Evolutionary conservation across 768 basidiomycete genomes (phyloP).

Genomic region (Fibroporia radiculosa): DNA sequence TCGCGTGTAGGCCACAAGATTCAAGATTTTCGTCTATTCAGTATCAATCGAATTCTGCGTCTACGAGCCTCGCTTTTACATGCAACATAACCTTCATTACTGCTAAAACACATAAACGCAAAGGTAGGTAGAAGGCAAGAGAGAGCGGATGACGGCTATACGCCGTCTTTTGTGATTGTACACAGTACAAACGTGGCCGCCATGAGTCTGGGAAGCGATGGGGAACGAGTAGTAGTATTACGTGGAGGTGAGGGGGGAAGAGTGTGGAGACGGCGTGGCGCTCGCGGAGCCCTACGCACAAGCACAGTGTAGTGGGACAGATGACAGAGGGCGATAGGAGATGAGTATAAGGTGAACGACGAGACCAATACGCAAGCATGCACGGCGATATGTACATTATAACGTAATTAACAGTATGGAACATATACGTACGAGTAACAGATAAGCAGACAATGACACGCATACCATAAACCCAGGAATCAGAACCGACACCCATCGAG

Average conservation of each 20-base stretch:
- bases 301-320: neutral
- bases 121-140: constrained; percentile 1
- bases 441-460: no score
- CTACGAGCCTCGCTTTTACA: no score
- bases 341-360: neutral
- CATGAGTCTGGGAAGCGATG: neutral
- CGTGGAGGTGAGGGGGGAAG: neutral
- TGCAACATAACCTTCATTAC: no score
- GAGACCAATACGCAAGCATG: neutral
- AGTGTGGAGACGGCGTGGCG: neutral
- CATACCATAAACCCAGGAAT: neutral
- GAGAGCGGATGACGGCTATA: constrained; percentile 3
- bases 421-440: no score
- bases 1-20: no score
- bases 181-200: neutral
- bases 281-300: no score
- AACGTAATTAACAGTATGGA: neutral
- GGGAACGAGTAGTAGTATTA: neutral
- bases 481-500: neutral
- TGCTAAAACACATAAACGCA: no score
- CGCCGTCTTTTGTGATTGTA: constrained; percentile 2
- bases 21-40: no score
- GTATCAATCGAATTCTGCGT: no score
- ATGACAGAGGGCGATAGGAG: neutral
- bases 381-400: neutral